phyloP scores from a whole-genome alignment of 805 yeast species.

The Candida pini region DNA sequence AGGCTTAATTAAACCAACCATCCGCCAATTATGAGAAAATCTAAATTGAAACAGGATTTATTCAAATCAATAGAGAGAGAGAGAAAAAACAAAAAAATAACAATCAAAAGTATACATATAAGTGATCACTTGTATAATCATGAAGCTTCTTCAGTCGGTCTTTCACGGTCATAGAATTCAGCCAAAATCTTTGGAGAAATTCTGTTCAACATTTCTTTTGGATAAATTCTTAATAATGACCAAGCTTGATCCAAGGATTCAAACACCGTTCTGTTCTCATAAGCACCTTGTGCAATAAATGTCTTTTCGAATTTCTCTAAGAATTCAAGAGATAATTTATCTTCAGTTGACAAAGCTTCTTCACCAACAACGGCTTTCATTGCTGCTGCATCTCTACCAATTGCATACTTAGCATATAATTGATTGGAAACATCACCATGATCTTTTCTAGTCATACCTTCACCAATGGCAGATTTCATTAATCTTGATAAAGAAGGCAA shows the following conservation, averaged over 20 bases:
- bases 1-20: not conserved
- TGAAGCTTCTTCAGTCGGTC: conserved; percentile 54
- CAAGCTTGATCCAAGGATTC: conserved; percentile 98
- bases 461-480: conserved; percentile 99
- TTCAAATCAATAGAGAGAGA: not conserved
- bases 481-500: conserved; percentile 95
- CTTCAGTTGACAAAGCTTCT: conserved; percentile 96
- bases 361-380: conserved; percentile 99
- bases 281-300: conserved; percentile 93
- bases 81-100: not conserved
- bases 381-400: conserved; percentile 99
- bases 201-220: conserved; percentile 98
- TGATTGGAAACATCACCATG: conserved; percentile 99
- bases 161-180: conserved; percentile 91
- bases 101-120: not conserved
- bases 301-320: conserved; percentile 97
- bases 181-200: conserved; percentile 94
- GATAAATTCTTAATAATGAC: conserved; percentile 96
- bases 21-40: no score
- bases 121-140: no score
- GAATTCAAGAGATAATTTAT: conserved; percentile 93
- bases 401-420: conserved; percentile 97
- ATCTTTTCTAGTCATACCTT: conserved; percentile 99
- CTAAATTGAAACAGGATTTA: no score
- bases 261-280: conserved; percentile 89